Percentiles rank a stretch among this genome's conserved stretches.
phyloP scores from a whole-genome alignment of 2,329 filamentous ascomycete species.

The Cucurbitaria berberidis region DNA sequence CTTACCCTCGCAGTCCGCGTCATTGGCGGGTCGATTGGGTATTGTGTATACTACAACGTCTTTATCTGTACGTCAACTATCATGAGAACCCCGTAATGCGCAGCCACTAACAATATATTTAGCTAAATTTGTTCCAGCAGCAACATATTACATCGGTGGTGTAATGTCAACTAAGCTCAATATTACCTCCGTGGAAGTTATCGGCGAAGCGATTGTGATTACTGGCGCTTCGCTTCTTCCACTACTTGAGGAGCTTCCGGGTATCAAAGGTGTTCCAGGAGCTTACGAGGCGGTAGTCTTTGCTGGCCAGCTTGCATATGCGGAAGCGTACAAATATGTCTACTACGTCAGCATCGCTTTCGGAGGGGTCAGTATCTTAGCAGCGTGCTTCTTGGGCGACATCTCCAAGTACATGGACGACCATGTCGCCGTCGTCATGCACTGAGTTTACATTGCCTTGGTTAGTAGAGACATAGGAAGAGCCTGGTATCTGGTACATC shows the following conservation, averaged over 20 bases:
- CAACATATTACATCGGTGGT: conserved; percentile 38
- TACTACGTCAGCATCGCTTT: conserved; percentile 69
- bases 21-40: conserved; percentile 69
- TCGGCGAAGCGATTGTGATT: conserved; percentile 53
- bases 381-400: conserved; percentile 64
- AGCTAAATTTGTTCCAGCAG: conserved; percentile 32
- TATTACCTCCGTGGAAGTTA: conserved; percentile 55
- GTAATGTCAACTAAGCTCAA: conserved; percentile 57
- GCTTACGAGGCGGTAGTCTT: conserved; percentile 51
- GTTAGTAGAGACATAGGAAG: neutral
- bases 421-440: conserved; percentile 27
- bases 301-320: conserved; percentile 64
- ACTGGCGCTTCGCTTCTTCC: conserved; percentile 56
- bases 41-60: conserved; percentile 56
- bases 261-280: conserved; percentile 56
- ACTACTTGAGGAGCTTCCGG: conserved; percentile 53
- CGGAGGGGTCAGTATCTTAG: conserved; percentile 62
- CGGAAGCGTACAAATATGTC: conserved; percentile 65
- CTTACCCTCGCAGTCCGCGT: conserved; percentile 71
- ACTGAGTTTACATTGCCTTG: conserved; percentile 1
- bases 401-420: conserved; percentile 51
- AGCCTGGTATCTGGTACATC: too few species aligned
- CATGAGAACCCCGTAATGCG: neutral
- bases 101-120: neutral
- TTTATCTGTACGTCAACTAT: conserved; percentile 30